Evolutionary conservation across 2,329 filamentous ascomycete species (phyloP).

Genomic region (Aspergillus bombycis): DNA sequence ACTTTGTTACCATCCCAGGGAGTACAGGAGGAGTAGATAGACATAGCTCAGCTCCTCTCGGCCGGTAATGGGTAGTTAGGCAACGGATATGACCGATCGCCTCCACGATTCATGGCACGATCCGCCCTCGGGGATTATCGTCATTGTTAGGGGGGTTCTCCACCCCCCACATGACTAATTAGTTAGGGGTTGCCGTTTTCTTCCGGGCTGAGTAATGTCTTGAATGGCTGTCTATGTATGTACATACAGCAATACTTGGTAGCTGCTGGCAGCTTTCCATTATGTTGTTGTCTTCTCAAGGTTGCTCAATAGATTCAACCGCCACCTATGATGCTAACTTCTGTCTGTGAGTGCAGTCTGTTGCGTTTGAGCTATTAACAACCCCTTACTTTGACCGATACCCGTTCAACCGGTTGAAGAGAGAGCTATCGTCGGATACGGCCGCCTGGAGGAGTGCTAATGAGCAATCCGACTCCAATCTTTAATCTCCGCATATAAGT

Average conservation of each 20-base stretch:
- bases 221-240: too few relatives aligned
- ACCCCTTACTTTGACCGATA: neutral
- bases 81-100: neutral
- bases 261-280: neutral
- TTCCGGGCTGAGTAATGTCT: neutral
- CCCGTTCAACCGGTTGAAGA: neutral
- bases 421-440: neutral
- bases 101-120: neutral
- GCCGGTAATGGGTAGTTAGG: neutral
- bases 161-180: slow-evolving; percentile 1
- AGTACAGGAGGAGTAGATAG: neutral
- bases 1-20: neutral
- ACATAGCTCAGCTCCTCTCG: neutral
- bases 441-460: neutral
- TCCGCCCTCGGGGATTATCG: neutral
- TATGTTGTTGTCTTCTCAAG: neutral
- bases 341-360: neutral
- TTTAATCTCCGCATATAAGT: neutral
- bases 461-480: neutral
- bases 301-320: neutral
- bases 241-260: neutral
- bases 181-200: neutral
- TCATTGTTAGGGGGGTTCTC: neutral
- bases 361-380: neutral
- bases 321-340: neutral